phyloP scores from a whole-genome alignment of 2,329 filamentous ascomycete genomes.

The Hypomyces perniciosus region DNA sequence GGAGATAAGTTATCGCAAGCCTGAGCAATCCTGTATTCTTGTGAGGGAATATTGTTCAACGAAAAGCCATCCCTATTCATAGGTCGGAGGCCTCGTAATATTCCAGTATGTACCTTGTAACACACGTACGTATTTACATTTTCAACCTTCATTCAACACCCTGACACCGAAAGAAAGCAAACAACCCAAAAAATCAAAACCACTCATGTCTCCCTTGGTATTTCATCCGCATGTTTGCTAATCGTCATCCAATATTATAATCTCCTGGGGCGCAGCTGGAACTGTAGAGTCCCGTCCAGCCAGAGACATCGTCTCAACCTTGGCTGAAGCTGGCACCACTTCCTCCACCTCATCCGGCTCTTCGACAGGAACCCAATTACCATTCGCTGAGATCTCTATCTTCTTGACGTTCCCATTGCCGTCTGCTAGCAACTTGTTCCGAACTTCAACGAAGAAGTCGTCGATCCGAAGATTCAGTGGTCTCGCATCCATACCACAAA shows the following conservation, averaged over 20 bases:
- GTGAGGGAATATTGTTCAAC: no score
- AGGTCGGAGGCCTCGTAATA: no score
- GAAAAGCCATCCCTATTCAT: no score
- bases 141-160: no score
- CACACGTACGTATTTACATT: no score
- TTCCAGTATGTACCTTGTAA: no score
- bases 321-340: conserved; percentile 15
- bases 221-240: no score
- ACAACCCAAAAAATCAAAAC: no score
- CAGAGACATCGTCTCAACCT: conserved; percentile 9
- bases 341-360: conserved; percentile 26
- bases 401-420: conserved; percentile 22
- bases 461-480: conserved; percentile 68
- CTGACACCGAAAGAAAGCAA: no score
- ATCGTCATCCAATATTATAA: conserved; percentile 11
- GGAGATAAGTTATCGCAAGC: no score
- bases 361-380: conserved; percentile 27
- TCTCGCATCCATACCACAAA: conserved; percentile 72
- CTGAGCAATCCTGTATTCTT: no score
- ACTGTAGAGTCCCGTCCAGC: background rate
- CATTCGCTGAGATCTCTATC: conserved; percentile 26
- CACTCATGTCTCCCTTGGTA: no score
- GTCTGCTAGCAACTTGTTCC: conserved; percentile 39
- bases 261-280: conserved; percentile 1
- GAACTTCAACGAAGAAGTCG: conserved; percentile 62